These are phyloP conservation scores for Dalbergia oliveri DNA, from an alignment of 306 rosid species.

Conservation along the genomic window DNA sequence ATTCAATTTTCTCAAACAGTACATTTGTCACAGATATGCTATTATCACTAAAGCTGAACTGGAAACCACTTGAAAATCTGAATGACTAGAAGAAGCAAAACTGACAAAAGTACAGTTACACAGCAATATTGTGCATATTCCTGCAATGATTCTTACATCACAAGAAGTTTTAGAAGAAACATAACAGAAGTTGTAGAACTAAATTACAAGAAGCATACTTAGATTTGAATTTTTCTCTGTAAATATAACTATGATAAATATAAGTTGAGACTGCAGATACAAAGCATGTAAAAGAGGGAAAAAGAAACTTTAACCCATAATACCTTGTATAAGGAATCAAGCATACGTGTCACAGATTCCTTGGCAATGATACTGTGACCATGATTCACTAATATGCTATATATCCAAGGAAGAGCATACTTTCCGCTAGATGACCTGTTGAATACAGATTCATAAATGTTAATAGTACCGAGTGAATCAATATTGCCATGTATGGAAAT, in stretches of 20 bases:
- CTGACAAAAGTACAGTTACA: neutral
- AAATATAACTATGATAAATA: slow-evolving; percentile 24
- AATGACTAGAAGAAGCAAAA: slow-evolving; percentile 22
- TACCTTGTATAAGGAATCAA: slow-evolving; percentile 80
- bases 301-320: neutral
- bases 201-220: slow-evolving; percentile 10
- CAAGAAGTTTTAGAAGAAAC: slow-evolving; percentile 25
- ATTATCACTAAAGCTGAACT: slow-evolving; percentile 16
- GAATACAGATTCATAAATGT: slow-evolving; percentile 44
- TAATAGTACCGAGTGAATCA: slow-evolving; percentile 24
- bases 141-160: neutral
- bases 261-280: slow-evolving; percentile 27
- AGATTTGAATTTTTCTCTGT: slow-evolving; percentile 12
- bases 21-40: slow-evolving; percentile 15
- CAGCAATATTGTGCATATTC: neutral
- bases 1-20: slow-evolving; percentile 26
- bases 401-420: slow-evolving; percentile 84
- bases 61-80: slow-evolving; percentile 27
- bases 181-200: neutral
- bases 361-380: slow-evolving; percentile 63
- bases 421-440: slow-evolving; percentile 75
- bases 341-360: slow-evolving; percentile 54
- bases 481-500: slow-evolving; percentile 23
- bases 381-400: slow-evolving; percentile 74
- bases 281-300: slow-evolving; percentile 44